A percentile compares a stretch with the other conserved stretches of the same genome.
These are phyloP conservation scores for Neurospora terricola DNA, from an alignment of 495 filamentous ascomycete species.

Conservation along the genomic window DNA sequence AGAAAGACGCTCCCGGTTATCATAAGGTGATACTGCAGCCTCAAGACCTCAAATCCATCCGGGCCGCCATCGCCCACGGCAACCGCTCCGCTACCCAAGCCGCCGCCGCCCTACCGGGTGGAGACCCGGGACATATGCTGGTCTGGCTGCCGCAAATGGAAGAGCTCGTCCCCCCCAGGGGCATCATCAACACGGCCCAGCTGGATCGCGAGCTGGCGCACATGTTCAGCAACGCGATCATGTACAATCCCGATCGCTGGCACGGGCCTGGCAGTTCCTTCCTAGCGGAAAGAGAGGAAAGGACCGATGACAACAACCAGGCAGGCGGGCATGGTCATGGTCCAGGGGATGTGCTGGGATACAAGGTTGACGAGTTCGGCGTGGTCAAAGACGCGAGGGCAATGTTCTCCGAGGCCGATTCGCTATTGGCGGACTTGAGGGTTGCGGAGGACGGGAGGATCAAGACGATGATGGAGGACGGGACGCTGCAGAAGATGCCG, in stretches of 20 bases:
- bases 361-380: constrained; percentile 60
- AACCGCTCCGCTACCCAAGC: constrained; percentile 61
- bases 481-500: constrained; percentile 20
- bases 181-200: constrained; percentile 89
- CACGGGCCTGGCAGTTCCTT: constrained; percentile 59
- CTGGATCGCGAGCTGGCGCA: constrained; percentile 92
- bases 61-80: constrained; percentile 65
- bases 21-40: constrained; percentile 75
- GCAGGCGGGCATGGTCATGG: constrained; percentile 23
- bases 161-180: constrained; percentile 74
- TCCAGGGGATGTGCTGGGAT: constrained; percentile 37
- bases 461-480: constrained; percentile 14
- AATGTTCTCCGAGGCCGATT: constrained; percentile 75
- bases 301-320: constrained; percentile 4
- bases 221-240: constrained; percentile 95
- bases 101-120: constrained; percentile 39
- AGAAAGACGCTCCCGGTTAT: constrained; percentile 81
- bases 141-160: constrained; percentile 59
- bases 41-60: constrained; percentile 82
- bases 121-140: constrained; percentile 34
- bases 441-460: constrained; percentile 18
- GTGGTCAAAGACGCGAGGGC: constrained; percentile 72
- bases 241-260: constrained; percentile 78
- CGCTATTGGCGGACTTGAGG: constrained; percentile 40
- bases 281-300: constrained; percentile 21